These are phyloP conservation scores for Penicillium sp. DNA, from an alignment of 2,329 filamentous ascomycete genomes.

Conservation along the genomic window DNA sequence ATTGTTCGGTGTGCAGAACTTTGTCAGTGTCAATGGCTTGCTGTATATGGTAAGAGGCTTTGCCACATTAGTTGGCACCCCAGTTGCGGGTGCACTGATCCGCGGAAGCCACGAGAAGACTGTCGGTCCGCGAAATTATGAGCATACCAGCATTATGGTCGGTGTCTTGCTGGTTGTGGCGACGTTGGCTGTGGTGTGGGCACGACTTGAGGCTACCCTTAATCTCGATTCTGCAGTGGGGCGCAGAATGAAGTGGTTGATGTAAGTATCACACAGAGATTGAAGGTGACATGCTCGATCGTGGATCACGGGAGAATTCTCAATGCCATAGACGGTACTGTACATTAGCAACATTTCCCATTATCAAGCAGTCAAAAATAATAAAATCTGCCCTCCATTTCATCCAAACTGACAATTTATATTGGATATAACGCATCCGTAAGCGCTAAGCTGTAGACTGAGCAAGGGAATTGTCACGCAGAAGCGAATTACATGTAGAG, in stretches of 20 bases:
- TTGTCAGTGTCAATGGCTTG: slow-evolving; percentile 39
- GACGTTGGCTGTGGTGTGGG: slow-evolving; percentile 26
- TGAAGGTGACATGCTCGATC: background rate
- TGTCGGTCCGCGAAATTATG: slow-evolving; percentile 17
- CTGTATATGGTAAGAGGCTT: slow-evolving; percentile 42
- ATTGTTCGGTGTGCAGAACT: slow-evolving; percentile 40
- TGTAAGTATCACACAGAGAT: background rate
- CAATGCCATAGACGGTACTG: background rate
- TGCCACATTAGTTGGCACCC: slow-evolving; percentile 39
- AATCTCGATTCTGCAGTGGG: slow-evolving; percentile 7
- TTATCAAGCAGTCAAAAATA: background rate
- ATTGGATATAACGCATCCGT: background rate
- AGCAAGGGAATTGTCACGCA: no score
- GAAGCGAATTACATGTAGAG: no score
- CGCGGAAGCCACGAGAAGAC: slow-evolving; percentile 13
- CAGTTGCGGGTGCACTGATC: slow-evolving; percentile 32
- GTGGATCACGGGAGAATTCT: no score
- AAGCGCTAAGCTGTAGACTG: no score
- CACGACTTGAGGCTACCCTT: slow-evolving; percentile 23
- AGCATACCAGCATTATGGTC: slow-evolving; percentile 26
- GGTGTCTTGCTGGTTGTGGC: slow-evolving; percentile 23
- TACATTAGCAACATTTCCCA: background rate
- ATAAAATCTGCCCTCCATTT: background rate
- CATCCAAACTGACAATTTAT: background rate
- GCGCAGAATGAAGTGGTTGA: slow-evolving; percentile 16